phyloP scores from a whole-genome alignment of 2,329 filamentous ascomycete species.

The Aspergillus sp. region DNA sequence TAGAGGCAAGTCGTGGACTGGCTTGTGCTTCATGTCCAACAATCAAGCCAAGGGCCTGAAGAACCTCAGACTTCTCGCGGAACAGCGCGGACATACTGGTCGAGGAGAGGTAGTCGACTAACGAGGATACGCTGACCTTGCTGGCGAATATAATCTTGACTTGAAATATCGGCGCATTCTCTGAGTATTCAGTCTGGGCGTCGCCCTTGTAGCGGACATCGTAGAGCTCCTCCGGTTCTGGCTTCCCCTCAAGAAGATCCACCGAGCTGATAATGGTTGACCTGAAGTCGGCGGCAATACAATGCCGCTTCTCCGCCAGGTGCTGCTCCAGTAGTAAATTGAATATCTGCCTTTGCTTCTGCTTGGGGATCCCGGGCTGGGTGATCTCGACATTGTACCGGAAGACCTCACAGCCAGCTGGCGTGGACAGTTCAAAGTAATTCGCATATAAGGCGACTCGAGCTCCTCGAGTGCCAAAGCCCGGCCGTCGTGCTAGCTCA shows the following conservation, averaged over 20 bases:
- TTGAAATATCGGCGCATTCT: constrained; percentile 32
- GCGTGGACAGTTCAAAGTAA: constrained; percentile 35
- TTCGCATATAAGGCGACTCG: constrained; percentile 34
- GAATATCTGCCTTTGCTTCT: constrained; percentile 48
- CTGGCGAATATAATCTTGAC: constrained; percentile 37
- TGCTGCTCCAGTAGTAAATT: constrained; percentile 45
- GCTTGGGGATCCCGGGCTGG: constrained; percentile 41
- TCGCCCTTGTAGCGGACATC: constrained; percentile 36
- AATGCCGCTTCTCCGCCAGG: constrained; percentile 22
- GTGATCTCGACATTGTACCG: constrained; percentile 43
- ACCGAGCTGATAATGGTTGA: constrained; percentile 36
- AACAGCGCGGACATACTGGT: constrained; percentile 37
- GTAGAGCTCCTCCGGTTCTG: constrained; percentile 12
- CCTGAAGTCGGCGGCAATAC: constrained; percentile 41
- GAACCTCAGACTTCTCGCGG: constrained; percentile 48
- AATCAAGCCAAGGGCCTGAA: constrained; percentile 61
- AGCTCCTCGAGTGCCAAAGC: background rate
- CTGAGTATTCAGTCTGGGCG: constrained; percentile 32
- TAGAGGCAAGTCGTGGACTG: constrained; percentile 40
- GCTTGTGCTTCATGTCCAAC: constrained; percentile 48
- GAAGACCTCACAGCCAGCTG: constrained; percentile 37
- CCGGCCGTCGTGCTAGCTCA: background rate
- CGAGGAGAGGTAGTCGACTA: constrained; percentile 48
- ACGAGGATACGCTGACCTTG: constrained; percentile 36
- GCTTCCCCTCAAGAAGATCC: constrained; percentile 15